Base-by-base conservation (phyloP, 495 filamentous ascomycete species). In the Evansstolkia leycettana region DNA sequence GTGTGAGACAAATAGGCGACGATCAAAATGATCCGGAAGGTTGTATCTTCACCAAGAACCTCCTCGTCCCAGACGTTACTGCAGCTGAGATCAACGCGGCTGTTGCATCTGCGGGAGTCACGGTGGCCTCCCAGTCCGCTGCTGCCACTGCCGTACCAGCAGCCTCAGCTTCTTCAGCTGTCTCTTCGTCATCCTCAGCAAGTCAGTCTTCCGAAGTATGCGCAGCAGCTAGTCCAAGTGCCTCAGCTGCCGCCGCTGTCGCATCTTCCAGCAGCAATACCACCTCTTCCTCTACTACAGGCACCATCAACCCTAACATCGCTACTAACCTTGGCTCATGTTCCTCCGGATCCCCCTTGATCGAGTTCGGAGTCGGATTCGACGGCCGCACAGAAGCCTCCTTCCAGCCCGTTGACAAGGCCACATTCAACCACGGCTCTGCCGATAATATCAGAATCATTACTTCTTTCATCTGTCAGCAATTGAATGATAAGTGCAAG, bases 41-140 rank as follows among this genome's bases (percentile, higher is more conserved):
- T 13, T 81, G 76, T 58, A 81, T 81, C 43, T 69, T 75, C 55
- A 62, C 70, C 15, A 55, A 71, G 46, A 68, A 72, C 41, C 69
- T 79, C 2, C 52, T 78, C 11, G 72, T 75, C 16, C 59, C 70
- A 10, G 75, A 75, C 35, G 72, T 67, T 12, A 64, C 67, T n/a
- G 60, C 59, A 27, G 54, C 34, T 13, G 72, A 79, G 42, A 75
- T 79, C 40, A 39, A 46, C 20, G 64, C 67, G 17, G 74, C 72
- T 15, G 69, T 71, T 27, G 65, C 47, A 18, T 60, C 28, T 31
- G 38, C 35, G 11, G 42, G 28, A 11, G 33, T 31, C 7, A 23
- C 36, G 11, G 33, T 34, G 15, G 26, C 35, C 38, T 44, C 25
- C 18, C 29, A 33, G 28, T 33, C 34, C 36, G 37, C 29, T 10